Evolutionary conservation across 306 rosid genomes (phyloP).

Genomic region (Gynostemma pentaphyllum): DNA sequence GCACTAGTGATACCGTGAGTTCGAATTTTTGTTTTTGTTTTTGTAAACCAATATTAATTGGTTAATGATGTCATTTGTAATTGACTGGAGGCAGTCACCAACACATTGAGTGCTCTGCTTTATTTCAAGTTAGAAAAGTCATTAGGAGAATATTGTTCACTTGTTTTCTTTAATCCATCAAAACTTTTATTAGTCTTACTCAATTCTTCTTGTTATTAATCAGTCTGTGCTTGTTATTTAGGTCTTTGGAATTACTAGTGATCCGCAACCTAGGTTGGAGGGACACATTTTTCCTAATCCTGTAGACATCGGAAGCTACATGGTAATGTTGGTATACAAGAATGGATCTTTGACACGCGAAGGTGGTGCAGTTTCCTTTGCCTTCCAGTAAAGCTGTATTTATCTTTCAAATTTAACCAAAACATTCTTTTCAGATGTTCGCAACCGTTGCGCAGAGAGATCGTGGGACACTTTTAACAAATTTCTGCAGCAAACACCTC

Average conservation of each 20-base stretch:
- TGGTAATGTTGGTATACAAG: constrained; percentile 95
- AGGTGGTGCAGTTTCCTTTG: constrained; percentile 31
- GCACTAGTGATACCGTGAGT: constrained; percentile 96
- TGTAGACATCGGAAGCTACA: constrained; percentile 72
- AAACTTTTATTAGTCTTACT: background rate
- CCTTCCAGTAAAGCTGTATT: background rate
- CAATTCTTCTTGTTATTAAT: constrained; percentile 4
- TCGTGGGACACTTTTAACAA: constrained; percentile 74
- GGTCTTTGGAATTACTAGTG: constrained; percentile 80
- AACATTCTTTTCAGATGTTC: constrained; percentile 44
- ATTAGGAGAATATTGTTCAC: background rate
- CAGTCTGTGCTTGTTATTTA: constrained; percentile 18
- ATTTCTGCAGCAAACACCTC: constrained; percentile 57
- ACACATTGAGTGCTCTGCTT: background rate
- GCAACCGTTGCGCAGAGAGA: constrained; percentile 51
- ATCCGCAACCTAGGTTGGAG: constrained; percentile 81
- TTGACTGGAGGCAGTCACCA: background rate
- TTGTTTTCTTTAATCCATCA: background rate
- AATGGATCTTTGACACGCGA: constrained; percentile 95
- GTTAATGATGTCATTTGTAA: background rate
- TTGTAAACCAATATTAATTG: background rate
- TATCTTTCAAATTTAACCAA: constrained; percentile 11
- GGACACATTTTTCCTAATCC: constrained; percentile 95
- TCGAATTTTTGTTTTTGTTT: constrained; percentile 7
- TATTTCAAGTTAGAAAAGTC: background rate